phyloP scores from a whole-genome alignment of 2,329 filamentous ascomycete species.

The Cordyceps cicadae region DNA sequence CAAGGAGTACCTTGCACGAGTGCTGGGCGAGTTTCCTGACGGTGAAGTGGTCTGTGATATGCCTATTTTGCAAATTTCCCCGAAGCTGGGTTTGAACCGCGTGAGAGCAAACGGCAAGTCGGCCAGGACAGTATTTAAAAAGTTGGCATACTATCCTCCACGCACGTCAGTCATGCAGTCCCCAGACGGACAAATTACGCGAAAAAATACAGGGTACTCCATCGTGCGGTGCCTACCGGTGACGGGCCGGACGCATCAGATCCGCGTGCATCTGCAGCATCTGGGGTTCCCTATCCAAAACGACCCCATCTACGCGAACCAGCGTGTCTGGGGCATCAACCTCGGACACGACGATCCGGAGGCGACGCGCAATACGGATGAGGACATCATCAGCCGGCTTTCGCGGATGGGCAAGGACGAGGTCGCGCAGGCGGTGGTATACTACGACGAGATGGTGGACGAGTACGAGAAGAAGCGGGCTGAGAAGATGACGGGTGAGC shows the following conservation, averaged over 20 bases:
- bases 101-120: constrained; percentile 90
- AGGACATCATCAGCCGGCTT: constrained; percentile 80
- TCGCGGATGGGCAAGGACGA: constrained; percentile 91
- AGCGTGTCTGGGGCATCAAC: constrained; percentile 76
- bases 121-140: constrained; percentile 83
- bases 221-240: constrained; percentile 90
- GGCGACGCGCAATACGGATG: constrained; percentile 64
- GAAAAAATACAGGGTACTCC: constrained; percentile 71
- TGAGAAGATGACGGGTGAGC: constrained; percentile 83
- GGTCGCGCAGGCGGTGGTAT: constrained; percentile 80
- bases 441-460: constrained; percentile 89
- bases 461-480: constrained; percentile 84
- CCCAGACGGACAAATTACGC: constrained; percentile 26
- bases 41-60: constrained; percentile 88
- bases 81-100: constrained; percentile 87
- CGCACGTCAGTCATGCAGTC: constrained; percentile 16
- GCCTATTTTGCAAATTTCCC: constrained; percentile 87
- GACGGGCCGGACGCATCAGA: constrained; percentile 89
- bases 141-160: constrained; percentile 82
- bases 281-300: constrained; percentile 93
- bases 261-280: constrained; percentile 90
- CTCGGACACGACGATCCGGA: constrained; percentile 63
- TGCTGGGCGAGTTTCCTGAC: constrained; percentile 84
- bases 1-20: constrained; percentile 91
- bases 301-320: constrained; percentile 95